phyloP scores from a whole-genome alignment of 2,329 filamentous ascomycete species.

The Scortechinia acanthostroma region DNA sequence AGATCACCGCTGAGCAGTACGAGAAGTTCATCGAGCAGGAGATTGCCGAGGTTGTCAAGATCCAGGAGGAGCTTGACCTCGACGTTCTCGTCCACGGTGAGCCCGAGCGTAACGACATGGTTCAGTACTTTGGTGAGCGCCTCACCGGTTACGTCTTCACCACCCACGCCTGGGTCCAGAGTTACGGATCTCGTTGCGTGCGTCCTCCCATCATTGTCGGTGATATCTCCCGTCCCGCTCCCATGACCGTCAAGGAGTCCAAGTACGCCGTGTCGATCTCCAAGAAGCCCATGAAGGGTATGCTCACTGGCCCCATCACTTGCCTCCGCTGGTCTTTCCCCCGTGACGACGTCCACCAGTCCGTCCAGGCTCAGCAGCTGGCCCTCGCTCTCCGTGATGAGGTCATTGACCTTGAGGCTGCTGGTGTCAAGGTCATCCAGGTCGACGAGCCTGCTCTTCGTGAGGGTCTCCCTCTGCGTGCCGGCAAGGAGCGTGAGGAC shows the following conservation, averaged over 20 bases:
- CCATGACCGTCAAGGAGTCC: slow-evolving; percentile 99
- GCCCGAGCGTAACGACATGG: slow-evolving; percentile 99
- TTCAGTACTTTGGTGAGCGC: slow-evolving; percentile 98
- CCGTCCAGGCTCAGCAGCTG: slow-evolving; percentile 95
- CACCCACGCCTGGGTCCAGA: slow-evolving; percentile 97
- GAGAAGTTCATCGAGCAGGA: slow-evolving; percentile 99
- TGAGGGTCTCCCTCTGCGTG: slow-evolving; percentile 95
- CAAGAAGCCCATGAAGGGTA: slow-evolving; percentile 99
- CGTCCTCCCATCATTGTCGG: slow-evolving; percentile 97
- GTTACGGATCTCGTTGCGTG: slow-evolving; percentile 95
- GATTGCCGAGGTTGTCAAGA: slow-evolving; percentile 88
- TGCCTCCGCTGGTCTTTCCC: slow-evolving; percentile 99
- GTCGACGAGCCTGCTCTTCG: slow-evolving; percentile 98
- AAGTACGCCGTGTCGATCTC: slow-evolving; percentile 95
- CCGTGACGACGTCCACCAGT: slow-evolving; percentile 98
- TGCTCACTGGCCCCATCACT: slow-evolving; percentile 98
- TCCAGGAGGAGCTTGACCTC: slow-evolving; percentile 95
- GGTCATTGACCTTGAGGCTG: slow-evolving; percentile 94
- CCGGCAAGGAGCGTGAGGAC: slow-evolving; percentile 88
- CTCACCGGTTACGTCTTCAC: slow-evolving; percentile 97
- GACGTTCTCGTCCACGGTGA: slow-evolving; percentile 98
- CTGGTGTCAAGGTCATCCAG: slow-evolving; percentile 95
- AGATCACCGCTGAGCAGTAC: slow-evolving; percentile 87
- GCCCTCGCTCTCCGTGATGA: slow-evolving; percentile 97
- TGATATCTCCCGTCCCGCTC: slow-evolving; percentile 90